Percentiles rank a stretch among this genome's conserved stretches.
Conservation (phyloP, 2,329 filamentous ascomycete genomes). For the Diplodia corticola region DNA sequence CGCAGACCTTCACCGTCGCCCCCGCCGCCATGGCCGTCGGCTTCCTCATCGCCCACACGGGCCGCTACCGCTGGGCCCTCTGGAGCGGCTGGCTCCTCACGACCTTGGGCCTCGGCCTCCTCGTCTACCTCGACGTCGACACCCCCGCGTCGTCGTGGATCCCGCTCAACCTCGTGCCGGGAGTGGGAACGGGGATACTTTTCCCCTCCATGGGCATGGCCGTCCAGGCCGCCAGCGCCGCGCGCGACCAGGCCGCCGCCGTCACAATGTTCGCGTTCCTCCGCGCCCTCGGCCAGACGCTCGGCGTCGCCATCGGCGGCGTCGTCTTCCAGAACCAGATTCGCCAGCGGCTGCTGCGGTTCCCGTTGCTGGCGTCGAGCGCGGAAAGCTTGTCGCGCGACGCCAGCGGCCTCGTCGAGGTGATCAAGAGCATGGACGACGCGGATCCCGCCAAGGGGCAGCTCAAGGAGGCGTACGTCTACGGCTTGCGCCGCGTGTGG, state of each 20-base stretch:
- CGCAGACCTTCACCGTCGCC: slow-evolving; percentile 59
- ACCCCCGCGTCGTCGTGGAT: slow-evolving; percentile 59
- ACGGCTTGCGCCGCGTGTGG: slow-evolving; percentile 58
- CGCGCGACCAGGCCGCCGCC: slow-evolving; percentile 60
- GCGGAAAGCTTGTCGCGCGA: slow-evolving; percentile 57
- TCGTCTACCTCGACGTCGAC: slow-evolving; percentile 51
- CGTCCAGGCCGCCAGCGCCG: slow-evolving; percentile 61
- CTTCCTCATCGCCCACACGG: slow-evolving; percentile 55
- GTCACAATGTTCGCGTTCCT: slow-evolving; percentile 68
- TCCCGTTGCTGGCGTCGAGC: slow-evolving; percentile 48
- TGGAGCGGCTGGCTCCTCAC: slow-evolving; percentile 63
- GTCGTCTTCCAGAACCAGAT: slow-evolving; percentile 70
- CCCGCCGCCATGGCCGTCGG: slow-evolving; percentile 61
- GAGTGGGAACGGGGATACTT: slow-evolving; percentile 63
- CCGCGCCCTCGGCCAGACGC: slow-evolving; percentile 62
- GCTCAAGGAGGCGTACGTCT: slow-evolving; percentile 53
- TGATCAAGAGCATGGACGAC: slow-evolving; percentile 57
- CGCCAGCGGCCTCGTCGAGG: slow-evolving; percentile 58
- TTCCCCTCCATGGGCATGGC: slow-evolving; percentile 65
- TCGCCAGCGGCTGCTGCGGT: slow-evolving; percentile 50
- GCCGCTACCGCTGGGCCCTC: slow-evolving; percentile 61
- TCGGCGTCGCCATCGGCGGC: slow-evolving; percentile 67
- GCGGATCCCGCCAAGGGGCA: slow-evolving; percentile 35
- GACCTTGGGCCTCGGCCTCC: slow-evolving; percentile 58
- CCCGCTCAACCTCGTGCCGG: slow-evolving; percentile 61